Evolutionary conservation across 1,139 yeast genomes (phyloP).

Genomic region (Zygotorulaspora mrakii): DNA sequence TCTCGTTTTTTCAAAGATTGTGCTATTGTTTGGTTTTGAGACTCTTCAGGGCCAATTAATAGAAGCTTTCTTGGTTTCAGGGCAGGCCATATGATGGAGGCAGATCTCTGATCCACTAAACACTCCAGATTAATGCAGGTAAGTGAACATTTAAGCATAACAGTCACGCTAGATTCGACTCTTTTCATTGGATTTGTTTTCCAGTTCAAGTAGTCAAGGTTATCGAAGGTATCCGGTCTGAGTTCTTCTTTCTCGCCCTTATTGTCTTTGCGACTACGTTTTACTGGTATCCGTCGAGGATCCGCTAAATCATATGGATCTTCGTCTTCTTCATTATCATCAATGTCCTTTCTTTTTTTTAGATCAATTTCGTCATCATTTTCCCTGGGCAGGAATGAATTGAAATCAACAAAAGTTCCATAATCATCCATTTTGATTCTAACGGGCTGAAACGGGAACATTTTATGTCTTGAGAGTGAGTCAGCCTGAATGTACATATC

Average conservation of each 20-base stretch:
- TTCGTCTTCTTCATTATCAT: slow-evolving; percentile 27
- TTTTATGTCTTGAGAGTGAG: slow-evolving; percentile 60
- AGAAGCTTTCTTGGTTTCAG: slow-evolving; percentile 76
- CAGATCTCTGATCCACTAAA: slow-evolving; percentile 76
- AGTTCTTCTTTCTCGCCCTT: slow-evolving; percentile 21
- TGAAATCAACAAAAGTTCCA: slow-evolving; percentile 71
- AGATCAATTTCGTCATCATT: slow-evolving; percentile 44
- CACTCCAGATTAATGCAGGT: slow-evolving; percentile 83
- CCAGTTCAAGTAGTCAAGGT: slow-evolving; percentile 54
- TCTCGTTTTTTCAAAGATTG: slow-evolving; percentile 30
- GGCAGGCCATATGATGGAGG: slow-evolving; percentile 72
- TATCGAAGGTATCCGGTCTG: slow-evolving; percentile 36
- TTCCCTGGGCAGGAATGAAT: slow-evolving; percentile 43
- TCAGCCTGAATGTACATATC: slow-evolving; percentile 64
- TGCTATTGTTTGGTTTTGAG: slow-evolving; percentile 25
- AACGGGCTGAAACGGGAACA: slow-evolving; percentile 68
- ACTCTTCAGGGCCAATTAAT: slow-evolving; percentile 46
- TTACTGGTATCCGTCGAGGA: slow-evolving; percentile 20
- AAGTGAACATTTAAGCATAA: slow-evolving; percentile 63
- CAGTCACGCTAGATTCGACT: slow-evolving; percentile 37
- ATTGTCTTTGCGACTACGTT: slow-evolving; percentile 16
- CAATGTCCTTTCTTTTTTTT: slow-evolving; percentile 26
- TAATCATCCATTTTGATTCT: slow-evolving; percentile 75
- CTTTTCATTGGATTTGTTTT: slow-evolving; percentile 54
- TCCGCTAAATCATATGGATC: slow-evolving; percentile 29